A percentile compares a stretch with the other conserved stretches of the same genome.
Evolutionary conservation across 441 rosid species (phyloP).

Genomic region (Bruguiera hainesii): DNA sequence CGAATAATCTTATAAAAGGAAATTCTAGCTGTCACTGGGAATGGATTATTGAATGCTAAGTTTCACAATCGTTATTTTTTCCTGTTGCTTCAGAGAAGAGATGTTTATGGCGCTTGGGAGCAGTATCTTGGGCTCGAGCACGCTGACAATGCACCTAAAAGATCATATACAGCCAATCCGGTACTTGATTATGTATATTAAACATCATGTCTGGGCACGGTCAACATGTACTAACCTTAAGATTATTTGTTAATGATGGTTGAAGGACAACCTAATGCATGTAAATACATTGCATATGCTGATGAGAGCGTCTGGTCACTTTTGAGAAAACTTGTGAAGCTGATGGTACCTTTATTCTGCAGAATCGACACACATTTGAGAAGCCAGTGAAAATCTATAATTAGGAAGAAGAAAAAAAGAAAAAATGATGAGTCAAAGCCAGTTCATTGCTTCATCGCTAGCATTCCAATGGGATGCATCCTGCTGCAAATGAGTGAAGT

Average conservation of each 20-base stretch:
- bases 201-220: background rate
- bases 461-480: background rate
- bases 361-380: slow-evolving; percentile 87
- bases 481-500: slow-evolving; percentile 17
- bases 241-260: background rate
- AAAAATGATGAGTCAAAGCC: slow-evolving; percentile 11
- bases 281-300: slow-evolving; percentile 11
- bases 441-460: slow-evolving; percentile 1
- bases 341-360: slow-evolving; percentile 16
- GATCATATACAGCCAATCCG: slow-evolving; percentile 70
- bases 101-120: slow-evolving; percentile 81
- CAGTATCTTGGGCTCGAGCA: slow-evolving; percentile 88
- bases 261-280: slow-evolving; percentile 1
- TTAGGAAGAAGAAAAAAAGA: slow-evolving; percentile 28
- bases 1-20: background rate
- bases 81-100: slow-evolving; percentile 38
- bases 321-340: slow-evolving; percentile 14
- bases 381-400: slow-evolving; percentile 94
- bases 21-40: background rate
- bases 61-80: background rate
- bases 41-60: background rate
- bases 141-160: slow-evolving; percentile 62
- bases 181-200: slow-evolving; percentile 24
- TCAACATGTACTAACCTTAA: background rate
- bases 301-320: background rate